These are phyloP conservation scores for Hypsizygus marmoreus DNA, from an alignment of 768 basidiomycete genomes.

Conservation along the genomic window DNA sequence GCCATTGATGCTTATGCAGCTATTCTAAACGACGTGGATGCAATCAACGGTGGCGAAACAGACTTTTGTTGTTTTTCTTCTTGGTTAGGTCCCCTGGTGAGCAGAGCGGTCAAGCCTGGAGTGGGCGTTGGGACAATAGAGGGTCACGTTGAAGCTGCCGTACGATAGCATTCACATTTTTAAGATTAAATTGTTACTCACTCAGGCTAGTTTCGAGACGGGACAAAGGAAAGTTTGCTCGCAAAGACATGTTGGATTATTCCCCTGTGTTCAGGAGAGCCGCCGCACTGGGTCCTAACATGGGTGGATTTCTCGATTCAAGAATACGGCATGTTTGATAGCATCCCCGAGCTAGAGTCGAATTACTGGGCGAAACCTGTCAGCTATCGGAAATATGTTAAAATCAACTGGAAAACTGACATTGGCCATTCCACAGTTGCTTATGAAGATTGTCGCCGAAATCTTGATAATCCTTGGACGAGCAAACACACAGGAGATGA, in stretches of 20 bases:
- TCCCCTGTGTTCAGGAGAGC: background rate
- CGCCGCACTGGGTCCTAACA: conserved; percentile 4
- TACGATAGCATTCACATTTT: too few relatives aligned
- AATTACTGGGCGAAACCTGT: conserved; percentile 12
- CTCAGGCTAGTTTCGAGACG: too few relatives aligned
- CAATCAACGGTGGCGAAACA: too few relatives aligned
- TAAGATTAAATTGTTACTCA: too few relatives aligned
- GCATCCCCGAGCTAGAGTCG: conserved; percentile 6
- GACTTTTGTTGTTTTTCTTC: too few relatives aligned
- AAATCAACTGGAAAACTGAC: background rate
- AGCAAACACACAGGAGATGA: background rate
- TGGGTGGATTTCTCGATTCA: conserved; percentile 5
- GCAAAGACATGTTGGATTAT: conserved; percentile 7
- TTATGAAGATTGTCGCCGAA: background rate
- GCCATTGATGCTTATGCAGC: too few relatives aligned
- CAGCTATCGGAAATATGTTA: background rate
- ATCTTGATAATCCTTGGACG: background rate
- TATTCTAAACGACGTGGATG: too few relatives aligned
- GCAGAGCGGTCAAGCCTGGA: too few relatives aligned
- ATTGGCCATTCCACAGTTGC: background rate
- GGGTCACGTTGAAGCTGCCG: too few relatives aligned
- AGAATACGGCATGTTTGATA: conserved; percentile 7
- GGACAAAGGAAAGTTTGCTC: background rate
- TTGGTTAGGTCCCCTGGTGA: too few relatives aligned
- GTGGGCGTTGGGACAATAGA: too few relatives aligned